Evolutionary conservation across 768 basidiomycete species (phyloP).

Genomic region (Kwoniella sp.): DNA sequence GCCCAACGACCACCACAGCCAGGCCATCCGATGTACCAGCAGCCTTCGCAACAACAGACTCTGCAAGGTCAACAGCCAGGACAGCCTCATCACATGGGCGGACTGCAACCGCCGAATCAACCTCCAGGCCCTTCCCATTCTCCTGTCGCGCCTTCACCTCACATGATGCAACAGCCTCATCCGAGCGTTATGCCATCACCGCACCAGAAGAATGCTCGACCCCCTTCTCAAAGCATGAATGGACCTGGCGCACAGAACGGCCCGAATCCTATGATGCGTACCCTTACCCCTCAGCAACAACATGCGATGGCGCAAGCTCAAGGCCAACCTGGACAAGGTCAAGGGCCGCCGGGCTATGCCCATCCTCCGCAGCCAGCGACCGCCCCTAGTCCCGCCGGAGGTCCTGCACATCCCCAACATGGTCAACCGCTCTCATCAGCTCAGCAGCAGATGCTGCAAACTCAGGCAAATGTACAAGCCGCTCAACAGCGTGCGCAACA

Average conservation of each 20-base stretch:
- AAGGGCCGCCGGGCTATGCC: slow-evolving; percentile 8
- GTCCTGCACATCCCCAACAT: slow-evolving; percentile 14
- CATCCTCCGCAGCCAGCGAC: slow-evolving; percentile 15
- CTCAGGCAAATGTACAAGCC: slow-evolving; percentile 34
- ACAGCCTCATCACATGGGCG: slow-evolving; percentile 17
- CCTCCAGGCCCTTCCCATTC: slow-evolving; percentile 45
- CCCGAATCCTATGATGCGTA: slow-evolving; percentile 37
- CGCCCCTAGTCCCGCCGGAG: slow-evolving; percentile 22
- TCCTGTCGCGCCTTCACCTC: slow-evolving; percentile 39
- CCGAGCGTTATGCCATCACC: slow-evolving; percentile 43
- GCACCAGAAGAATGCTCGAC: slow-evolving; percentile 41
- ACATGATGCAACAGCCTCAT: slow-evolving; percentile 46
- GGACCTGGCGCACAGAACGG: slow-evolving; percentile 22
- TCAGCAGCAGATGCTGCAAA: slow-evolving; percentile 30
- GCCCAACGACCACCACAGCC: slow-evolving; percentile 28
- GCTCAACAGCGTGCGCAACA: slow-evolving; percentile 27
- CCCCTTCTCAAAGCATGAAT: slow-evolving; percentile 30
- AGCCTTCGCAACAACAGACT: slow-evolving; percentile 12
- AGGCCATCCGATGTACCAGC: slow-evolving; percentile 41
- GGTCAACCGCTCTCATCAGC: slow-evolving; percentile 16
- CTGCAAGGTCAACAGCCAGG: slow-evolving; percentile 8
- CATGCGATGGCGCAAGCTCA: slow-evolving; percentile 23
- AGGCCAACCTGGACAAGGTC: slow-evolving; percentile 16
- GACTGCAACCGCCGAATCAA: slow-evolving; percentile 34
- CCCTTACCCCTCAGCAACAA: slow-evolving; percentile 38